phyloP scores from a whole-genome alignment of 768 basidiomycete species.

The Lentinus tigrinus region DNA sequence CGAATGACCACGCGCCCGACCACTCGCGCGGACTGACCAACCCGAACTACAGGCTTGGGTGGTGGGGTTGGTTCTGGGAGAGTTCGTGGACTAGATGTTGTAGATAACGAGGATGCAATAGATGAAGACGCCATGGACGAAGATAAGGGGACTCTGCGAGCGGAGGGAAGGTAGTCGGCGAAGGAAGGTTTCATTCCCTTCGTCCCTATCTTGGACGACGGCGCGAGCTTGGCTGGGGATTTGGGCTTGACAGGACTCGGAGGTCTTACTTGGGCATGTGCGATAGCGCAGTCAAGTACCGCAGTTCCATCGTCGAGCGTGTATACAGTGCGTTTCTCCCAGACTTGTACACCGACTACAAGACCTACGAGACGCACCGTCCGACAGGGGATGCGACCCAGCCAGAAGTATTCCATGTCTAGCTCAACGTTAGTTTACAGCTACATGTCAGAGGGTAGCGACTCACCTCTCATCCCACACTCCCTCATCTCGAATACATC shows the following conservation, averaged over 20 bases:
- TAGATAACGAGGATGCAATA: not conserved
- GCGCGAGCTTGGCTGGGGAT: not conserved
- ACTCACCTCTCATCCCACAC: conserved; percentile 20
- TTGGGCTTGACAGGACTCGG: conserved; percentile 1
- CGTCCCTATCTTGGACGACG: not conserved
- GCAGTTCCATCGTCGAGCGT: conserved; percentile 77
- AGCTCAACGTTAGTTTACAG: too few species aligned
- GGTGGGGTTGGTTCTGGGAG: not conserved
- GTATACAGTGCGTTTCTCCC: conserved; percentile 61
- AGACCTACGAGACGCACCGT: conserved; percentile 60
- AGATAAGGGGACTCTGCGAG: not conserved
- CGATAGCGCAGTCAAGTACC: conserved; percentile 59
- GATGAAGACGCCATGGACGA: too few species aligned
- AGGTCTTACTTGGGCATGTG: conserved; percentile 34
- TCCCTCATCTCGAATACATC: conserved; percentile 25
- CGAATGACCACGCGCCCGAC: conserved; percentile 14
- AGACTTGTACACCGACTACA: conserved; percentile 59
- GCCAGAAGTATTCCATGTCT: conserved; percentile 68
- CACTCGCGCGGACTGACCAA: conserved; percentile 15
- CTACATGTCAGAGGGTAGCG: too few species aligned
- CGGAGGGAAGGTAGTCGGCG: conserved; percentile 5
- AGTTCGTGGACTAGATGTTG: not conserved
- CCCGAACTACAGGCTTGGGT: conserved; percentile 9
- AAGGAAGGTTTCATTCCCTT: not conserved
- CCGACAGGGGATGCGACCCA: conserved; percentile 71